Percentiles rank a stretch among this genome's conserved stretches.
These are phyloP conservation scores for Didymella arachidicola DNA, from an alignment of 2,329 filamentous ascomycete species.

Conservation along the genomic window DNA sequence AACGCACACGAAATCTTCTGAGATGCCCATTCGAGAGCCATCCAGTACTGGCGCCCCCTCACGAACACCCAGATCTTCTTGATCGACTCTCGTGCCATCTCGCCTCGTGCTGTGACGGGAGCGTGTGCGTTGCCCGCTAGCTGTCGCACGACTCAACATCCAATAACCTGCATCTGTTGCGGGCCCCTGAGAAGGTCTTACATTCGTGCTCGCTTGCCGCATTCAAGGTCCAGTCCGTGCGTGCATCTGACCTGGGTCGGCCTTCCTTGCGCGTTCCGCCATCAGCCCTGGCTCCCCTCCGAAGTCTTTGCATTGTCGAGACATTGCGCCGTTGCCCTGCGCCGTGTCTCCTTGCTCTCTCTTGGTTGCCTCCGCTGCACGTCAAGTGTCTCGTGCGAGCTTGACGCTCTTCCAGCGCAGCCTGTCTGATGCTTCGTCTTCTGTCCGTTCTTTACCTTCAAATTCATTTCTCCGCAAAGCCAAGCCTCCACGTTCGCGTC, in stretches of 20 bases:
- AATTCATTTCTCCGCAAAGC: constrained; percentile 25
- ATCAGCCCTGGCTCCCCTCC: constrained; percentile 35
- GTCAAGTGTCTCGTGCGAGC: constrained; percentile 32
- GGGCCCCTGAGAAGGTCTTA: constrained; percentile 30
- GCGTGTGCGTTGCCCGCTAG: constrained; percentile 38
- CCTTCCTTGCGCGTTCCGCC: constrained; percentile 37
- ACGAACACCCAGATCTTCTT: constrained; percentile 6
- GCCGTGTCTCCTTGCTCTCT: constrained; percentile 25
- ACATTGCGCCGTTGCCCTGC: constrained; percentile 33
- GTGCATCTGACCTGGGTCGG: constrained; percentile 22
- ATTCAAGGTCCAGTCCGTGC: constrained; percentile 34
- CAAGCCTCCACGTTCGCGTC: constrained; percentile 24
- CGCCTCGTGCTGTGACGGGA: constrained; percentile 38
- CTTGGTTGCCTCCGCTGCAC: constrained; percentile 29
- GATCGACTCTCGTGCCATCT: constrained; percentile 17
- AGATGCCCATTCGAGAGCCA: not conserved
- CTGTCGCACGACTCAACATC: constrained; percentile 42
- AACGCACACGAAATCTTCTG: not conserved
- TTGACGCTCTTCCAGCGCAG: constrained; percentile 39
- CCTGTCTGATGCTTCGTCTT: constrained; percentile 23
- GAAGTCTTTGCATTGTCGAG: constrained; percentile 35
- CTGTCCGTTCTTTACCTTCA: constrained; percentile 30
- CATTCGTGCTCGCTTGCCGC: constrained; percentile 33
- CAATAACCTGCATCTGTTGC: constrained; percentile 27
- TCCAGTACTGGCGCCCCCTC: constrained; percentile 5